phyloP scores from a whole-genome alignment of 2,329 filamentous ascomycete species.

The Emergomyces orientalis region DNA sequence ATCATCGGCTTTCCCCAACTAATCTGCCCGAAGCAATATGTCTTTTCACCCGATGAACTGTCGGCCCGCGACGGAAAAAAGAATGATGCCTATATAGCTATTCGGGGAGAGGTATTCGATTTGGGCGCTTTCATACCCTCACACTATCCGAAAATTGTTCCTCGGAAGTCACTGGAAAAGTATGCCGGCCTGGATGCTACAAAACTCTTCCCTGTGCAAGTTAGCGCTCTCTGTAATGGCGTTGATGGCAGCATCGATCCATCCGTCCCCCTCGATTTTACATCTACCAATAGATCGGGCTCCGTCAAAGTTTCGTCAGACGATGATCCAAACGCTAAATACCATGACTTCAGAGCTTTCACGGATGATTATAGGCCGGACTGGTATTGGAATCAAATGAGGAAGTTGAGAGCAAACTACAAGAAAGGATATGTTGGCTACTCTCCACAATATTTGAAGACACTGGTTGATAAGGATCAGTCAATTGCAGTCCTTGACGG shows the following conservation, averaged over 20 bases:
- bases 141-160: slow-evolving; percentile 67
- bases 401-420: slow-evolving; percentile 64
- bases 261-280: slow-evolving; percentile 77
- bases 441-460: slow-evolving; percentile 64
- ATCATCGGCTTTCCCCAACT: slow-evolving; percentile 77
- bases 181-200: slow-evolving; percentile 88
- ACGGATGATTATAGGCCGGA: slow-evolving; percentile 74
- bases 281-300: slow-evolving; percentile 63
- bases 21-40: slow-evolving; percentile 84
- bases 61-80: slow-evolving; percentile 63
- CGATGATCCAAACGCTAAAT: slow-evolving; percentile 64
- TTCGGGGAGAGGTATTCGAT: slow-evolving; percentile 85
- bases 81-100: slow-evolving; percentile 59
- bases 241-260: slow-evolving; percentile 56
- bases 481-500: slow-evolving; percentile 69
- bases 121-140: slow-evolving; percentile 60
- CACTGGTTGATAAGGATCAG: slow-evolving; percentile 54
- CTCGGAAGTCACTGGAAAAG: slow-evolving; percentile 55
- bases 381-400: slow-evolving; percentile 89
- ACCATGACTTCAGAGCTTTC: slow-evolving; percentile 86
- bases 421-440: slow-evolving; percentile 84
- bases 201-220: slow-evolving; percentile 82
- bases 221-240: slow-evolving; percentile 82
- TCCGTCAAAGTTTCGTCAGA: slow-evolving; percentile 55
- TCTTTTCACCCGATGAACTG: slow-evolving; percentile 72